These are phyloP conservation scores for Phoma sp. DNA, from an alignment of 2,329 filamentous ascomycete species.

Conservation along the genomic window DNA sequence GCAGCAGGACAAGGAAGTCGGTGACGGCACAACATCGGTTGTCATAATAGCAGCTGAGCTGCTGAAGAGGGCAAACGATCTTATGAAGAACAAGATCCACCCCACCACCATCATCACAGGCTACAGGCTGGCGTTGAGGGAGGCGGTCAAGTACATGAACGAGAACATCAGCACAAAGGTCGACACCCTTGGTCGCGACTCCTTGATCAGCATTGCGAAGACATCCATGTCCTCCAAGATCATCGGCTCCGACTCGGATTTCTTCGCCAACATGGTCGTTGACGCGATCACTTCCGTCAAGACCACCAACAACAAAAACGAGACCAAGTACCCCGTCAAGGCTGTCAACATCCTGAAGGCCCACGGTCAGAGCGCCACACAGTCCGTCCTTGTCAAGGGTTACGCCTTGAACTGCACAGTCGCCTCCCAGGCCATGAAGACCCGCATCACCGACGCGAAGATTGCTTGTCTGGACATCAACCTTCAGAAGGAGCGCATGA, in stretches of 20 bases:
- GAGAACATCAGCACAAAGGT: slow-evolving; percentile 98
- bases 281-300: slow-evolving; percentile 96
- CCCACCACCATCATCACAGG: slow-evolving; percentile 99
- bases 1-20: slow-evolving; percentile 98
- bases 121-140: slow-evolving; percentile 91
- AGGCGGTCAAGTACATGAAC: slow-evolving; percentile 98
- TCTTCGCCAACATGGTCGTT: slow-evolving; percentile 97
- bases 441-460: slow-evolving; percentile 88
- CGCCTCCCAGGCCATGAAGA: slow-evolving; percentile 97
- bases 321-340: slow-evolving; percentile 97
- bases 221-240: slow-evolving; percentile 99
- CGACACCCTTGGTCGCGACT: slow-evolving; percentile 86
- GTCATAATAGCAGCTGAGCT: slow-evolving; percentile 97
- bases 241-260: slow-evolving; percentile 92
- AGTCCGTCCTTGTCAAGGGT: slow-evolving; percentile 91
- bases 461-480: slow-evolving; percentile 98
- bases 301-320: slow-evolving; percentile 85
- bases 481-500: slow-evolving; percentile 98
- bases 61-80: slow-evolving; percentile 89
- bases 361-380: slow-evolving; percentile 88
- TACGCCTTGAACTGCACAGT: slow-evolving; percentile 99
- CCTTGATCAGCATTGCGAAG: slow-evolving; percentile 92
- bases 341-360: slow-evolving; percentile 99
- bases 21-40: slow-evolving; percentile 96
- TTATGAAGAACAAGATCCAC: slow-evolving; percentile 99